A percentile compares a stretch with the other conserved stretches of the same genome.
Evolutionary conservation across 2,329 filamentous ascomycete species (phyloP).

Genomic region (Epichloe bromicola): DNA sequence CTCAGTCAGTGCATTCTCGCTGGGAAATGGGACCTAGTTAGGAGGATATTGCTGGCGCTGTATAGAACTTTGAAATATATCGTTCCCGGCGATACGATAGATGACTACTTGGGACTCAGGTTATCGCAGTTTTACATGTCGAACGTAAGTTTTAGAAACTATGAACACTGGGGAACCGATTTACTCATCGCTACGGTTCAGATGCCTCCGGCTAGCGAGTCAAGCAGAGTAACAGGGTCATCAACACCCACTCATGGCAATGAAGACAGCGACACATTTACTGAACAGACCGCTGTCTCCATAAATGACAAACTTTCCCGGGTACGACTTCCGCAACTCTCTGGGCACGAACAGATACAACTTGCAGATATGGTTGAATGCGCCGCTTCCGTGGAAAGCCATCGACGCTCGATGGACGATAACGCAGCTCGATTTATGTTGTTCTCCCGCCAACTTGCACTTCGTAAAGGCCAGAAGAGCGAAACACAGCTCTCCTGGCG

Average conservation of each 20-base stretch:
- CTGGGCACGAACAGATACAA: slow-evolving; percentile 75
- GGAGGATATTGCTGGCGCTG: slow-evolving; percentile 58
- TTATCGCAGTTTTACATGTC: slow-evolving; percentile 2
- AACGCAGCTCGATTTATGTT: slow-evolving; percentile 81
- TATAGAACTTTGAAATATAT: slow-evolving; percentile 71
- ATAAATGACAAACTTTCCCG: slow-evolving; percentile 68
- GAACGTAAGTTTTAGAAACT: slow-evolving; percentile 1
- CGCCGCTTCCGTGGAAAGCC: slow-evolving; percentile 69
- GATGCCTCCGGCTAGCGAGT: slow-evolving; percentile 1
- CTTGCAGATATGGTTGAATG: slow-evolving; percentile 77
- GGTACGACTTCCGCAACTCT: slow-evolving; percentile 65
- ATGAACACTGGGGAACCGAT: not conserved
- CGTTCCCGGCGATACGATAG: slow-evolving; percentile 65
- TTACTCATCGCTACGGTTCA: not conserved
- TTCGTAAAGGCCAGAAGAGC: slow-evolving; percentile 52
- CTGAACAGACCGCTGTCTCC: slow-evolving; percentile 53
- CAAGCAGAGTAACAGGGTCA: slow-evolving; percentile 20
- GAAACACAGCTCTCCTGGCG: slow-evolving; percentile 59
- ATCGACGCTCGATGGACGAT: slow-evolving; percentile 78
- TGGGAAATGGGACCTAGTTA: slow-evolving; percentile 61
- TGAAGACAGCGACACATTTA: slow-evolving; percentile 45
- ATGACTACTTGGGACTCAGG: slow-evolving; percentile 59
- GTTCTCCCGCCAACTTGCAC: slow-evolving; percentile 70
- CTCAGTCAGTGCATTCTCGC: slow-evolving; percentile 74
- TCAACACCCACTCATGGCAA: slow-evolving; percentile 28